Conservation (phyloP, 208 protist species). For the Trichomonas vaginalis region DNA sequence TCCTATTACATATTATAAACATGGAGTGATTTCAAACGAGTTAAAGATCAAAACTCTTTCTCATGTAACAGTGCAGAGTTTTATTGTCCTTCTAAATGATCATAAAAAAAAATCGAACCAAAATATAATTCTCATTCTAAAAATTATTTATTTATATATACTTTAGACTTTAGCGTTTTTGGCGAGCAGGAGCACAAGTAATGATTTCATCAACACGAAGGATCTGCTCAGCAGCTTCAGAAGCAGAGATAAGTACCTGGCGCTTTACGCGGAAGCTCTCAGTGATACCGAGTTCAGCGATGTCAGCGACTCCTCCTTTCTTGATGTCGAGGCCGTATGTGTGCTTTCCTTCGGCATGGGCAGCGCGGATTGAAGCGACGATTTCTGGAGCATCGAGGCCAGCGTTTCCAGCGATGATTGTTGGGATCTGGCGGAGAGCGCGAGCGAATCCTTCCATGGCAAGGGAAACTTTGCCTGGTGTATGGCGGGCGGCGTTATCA, state of each 20-base stretch:
- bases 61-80: no score
- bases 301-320: conserved; percentile 71
- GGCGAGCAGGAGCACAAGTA: conserved; percentile 61
- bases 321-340: conserved; percentile 63
- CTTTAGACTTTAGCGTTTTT: not conserved
- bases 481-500: conserved; percentile 65
- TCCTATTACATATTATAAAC: no score
- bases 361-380: conserved; percentile 47
- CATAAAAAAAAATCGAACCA: no score
- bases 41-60: no score
- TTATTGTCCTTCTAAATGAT: no score
- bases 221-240: conserved; percentile 93
- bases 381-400: conserved; percentile 81
- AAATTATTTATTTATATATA: no score
- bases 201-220: conserved; percentile 95
- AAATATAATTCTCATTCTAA: no score
- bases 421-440: conserved; percentile 62
- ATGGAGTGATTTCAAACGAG: no score
- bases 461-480: conserved; percentile 57
- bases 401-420: conserved; percentile 78
- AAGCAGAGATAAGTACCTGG: conserved; percentile 42
- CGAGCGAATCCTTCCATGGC: conserved; percentile 79
- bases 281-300: conserved; percentile 74
- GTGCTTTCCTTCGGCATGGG: conserved; percentile 30
- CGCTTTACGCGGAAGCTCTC: conserved; percentile 89